Evolutionary conservation across 495 filamentous ascomycete species (phyloP), one percentile per base, ranked within the genome.

Genomic region (Cudoniella acicularis): DNA sequence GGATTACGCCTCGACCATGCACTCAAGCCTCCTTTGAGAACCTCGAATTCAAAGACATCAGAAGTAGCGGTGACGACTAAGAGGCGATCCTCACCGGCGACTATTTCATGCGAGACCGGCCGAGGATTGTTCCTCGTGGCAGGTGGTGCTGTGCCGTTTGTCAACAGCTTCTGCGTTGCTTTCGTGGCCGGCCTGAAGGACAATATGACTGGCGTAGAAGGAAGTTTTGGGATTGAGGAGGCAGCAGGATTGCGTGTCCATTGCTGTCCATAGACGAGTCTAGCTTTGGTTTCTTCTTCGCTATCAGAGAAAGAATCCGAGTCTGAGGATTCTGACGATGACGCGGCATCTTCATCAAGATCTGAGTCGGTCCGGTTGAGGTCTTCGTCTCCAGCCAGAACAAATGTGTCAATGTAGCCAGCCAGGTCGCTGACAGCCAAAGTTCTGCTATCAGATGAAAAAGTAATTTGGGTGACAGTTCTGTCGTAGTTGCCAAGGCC

Each of bases 1-100:
- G 89, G 87, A 70, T 97, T 96, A 6, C 87, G 79, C 50, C 89
- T 80, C 1, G 90, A 92, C 94, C 94, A 99, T 26, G 89, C 79
- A 0, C 87, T 87, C 10, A 96, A 75, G 10, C 77, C 78, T 42
- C 95, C 94, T 21, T 82, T 77, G 2, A 86, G 75, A 46, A 90
- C 81, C 56, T 93, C 82, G 70, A 96, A 88, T 36, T 94, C 81
- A 48, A 89, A 79, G 17, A 96, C 69, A 24, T 92, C 81, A 57
- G 91, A 87, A 50, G 85, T 76, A 18, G 87, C 83, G 18, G 92
- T 95, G 40, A 97, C 71, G 20, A 86, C 77, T 56, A 96, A 75
- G 27, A 98, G 79, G 10, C 79, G 79, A 60, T 91, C 77, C 59
- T 87, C 80, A 11, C 67, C 68, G 27, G 46, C 49, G 20, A 73